Evolutionary conservation across 345 rosid genomes (phyloP), one percentile per base, ranked within the genome.

Genomic region (Carallia pectinifolia): DNA sequence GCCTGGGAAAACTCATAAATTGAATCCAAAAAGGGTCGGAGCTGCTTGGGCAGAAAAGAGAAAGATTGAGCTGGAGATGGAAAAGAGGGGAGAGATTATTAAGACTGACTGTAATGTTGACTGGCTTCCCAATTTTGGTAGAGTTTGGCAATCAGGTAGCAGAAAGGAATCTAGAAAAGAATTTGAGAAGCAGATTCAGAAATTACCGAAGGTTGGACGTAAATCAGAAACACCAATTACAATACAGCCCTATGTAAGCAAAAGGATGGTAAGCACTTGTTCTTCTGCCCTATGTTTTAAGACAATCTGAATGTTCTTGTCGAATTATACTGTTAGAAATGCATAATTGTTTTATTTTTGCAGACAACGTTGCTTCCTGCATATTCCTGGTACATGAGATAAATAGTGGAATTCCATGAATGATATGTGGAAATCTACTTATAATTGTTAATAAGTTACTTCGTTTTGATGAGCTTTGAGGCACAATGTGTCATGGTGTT

Each of bases 41-140:
- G 98, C 97, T 79, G 98, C 94, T 16, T 95, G 97, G 97, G 98
- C 99, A 68, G 98, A 95, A 74, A 89, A 73, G 82, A 87, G 97
- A 82, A 90, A 90, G 84, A 77, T 85, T 54, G 99, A 92, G 84
- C 72, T 95, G 76, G 96, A 92, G 76, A 89, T 81, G 92, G 97
- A 91, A 87, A 83, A 80, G 80, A 87, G 81, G 80, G 97, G 98
- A 65, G 91, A 80, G 65, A 71, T 74, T 59, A 77, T 71, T 61
- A 83, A 77, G 75, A 76, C 76, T 70, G 83, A 77, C 50, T 72
- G 64, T 69, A 85, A 84, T 73, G 69, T 86, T 66, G 77, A 81
- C 81, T 95, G 99, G 97, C 98, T 92, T 79, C 99, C 99, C 36
- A 84, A 90, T 72, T 92, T 95, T 77, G 98, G 98, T 73, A 86